These are phyloP conservation scores for Ustulina deusta DNA, from an alignment of 2,329 filamentous ascomycete genomes.

Conservation along the genomic window DNA sequence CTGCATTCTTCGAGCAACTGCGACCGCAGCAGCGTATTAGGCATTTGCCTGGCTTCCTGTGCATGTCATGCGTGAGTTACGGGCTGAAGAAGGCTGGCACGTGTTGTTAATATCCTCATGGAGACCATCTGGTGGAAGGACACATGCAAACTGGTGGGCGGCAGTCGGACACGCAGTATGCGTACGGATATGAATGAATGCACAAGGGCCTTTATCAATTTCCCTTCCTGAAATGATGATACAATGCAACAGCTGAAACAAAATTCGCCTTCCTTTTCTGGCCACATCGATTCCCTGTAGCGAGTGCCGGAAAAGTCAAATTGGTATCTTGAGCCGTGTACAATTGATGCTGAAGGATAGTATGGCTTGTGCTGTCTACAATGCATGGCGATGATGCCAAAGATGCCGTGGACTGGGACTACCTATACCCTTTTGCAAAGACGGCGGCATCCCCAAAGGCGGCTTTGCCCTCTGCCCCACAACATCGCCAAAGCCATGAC, in stretches of 20 bases:
- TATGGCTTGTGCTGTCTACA: background rate
- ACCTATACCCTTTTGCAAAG: background rate
- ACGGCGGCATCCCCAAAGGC: background rate
- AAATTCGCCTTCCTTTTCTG: slow-evolving; percentile 9
- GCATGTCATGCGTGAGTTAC: background rate
- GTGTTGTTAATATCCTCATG: background rate
- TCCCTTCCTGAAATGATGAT: slow-evolving; percentile 6
- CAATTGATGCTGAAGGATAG: background rate
- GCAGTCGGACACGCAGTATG: background rate
- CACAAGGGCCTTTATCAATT: slow-evolving; percentile 5
- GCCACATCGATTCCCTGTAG: background rate
- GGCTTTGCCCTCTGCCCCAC: background rate
- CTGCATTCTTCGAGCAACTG: slow-evolving; percentile 2
- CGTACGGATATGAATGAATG: background rate
- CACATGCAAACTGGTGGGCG: slow-evolving; percentile 2
- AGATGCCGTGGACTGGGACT: background rate
- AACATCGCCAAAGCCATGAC: background rate
- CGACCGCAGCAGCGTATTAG: slow-evolving; percentile 4
- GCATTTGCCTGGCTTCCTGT: background rate
- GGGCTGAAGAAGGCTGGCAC: slow-evolving; percentile 1
- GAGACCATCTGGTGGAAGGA: background rate
- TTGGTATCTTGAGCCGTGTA: background rate
- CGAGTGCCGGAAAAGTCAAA: background rate
- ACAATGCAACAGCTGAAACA: slow-evolving; percentile 10
- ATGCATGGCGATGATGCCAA: background rate